Conservation (phyloP, 2,329 filamentous ascomycete species). For the Talaromyces funiculosus region DNA sequence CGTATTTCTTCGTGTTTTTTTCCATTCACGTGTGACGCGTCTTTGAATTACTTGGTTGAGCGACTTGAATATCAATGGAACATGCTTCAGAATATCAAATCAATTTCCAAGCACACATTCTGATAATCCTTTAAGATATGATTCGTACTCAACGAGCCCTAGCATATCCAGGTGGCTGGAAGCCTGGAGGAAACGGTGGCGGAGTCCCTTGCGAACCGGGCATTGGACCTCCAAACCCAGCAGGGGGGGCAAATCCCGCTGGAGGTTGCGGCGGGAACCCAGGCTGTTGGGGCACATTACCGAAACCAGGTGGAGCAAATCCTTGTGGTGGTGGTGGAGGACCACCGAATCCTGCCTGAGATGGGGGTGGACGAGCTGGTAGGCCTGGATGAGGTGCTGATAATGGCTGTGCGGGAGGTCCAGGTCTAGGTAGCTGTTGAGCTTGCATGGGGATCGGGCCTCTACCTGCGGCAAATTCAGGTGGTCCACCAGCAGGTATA, state of each 20-base stretch:
- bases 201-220: slow-evolving; percentile 25
- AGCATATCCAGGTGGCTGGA: slow-evolving; percentile 37
- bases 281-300: slow-evolving; percentile 25
- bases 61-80: slow-evolving; percentile 7
- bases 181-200: slow-evolving; percentile 38
- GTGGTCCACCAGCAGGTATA: slow-evolving; percentile 24
- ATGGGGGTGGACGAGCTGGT: slow-evolving; percentile 65
- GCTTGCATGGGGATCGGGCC: slow-evolving; percentile 38
- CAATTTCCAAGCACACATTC: background rate
- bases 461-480: slow-evolving; percentile 37
- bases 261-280: slow-evolving; percentile 33
- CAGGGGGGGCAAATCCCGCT: slow-evolving; percentile 47
- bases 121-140: background rate
- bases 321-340: slow-evolving; percentile 33
- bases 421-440: slow-evolving; percentile 42
- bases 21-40: background rate
- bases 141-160: slow-evolving; percentile 28
- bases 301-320: slow-evolving; percentile 38
- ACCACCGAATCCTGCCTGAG: slow-evolving; percentile 62
- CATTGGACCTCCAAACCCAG: slow-evolving; percentile 40
- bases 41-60: slow-evolving; percentile 2
- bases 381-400: slow-evolving; percentile 47
- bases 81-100: slow-evolving; percentile 3
- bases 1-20: slow-evolving; percentile 1
- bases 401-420: slow-evolving; percentile 49